Evolutionary conservation across 2,329 filamentous ascomycete genomes (phyloP).

Genomic region (Diplodia scrobiculata): DNA sequence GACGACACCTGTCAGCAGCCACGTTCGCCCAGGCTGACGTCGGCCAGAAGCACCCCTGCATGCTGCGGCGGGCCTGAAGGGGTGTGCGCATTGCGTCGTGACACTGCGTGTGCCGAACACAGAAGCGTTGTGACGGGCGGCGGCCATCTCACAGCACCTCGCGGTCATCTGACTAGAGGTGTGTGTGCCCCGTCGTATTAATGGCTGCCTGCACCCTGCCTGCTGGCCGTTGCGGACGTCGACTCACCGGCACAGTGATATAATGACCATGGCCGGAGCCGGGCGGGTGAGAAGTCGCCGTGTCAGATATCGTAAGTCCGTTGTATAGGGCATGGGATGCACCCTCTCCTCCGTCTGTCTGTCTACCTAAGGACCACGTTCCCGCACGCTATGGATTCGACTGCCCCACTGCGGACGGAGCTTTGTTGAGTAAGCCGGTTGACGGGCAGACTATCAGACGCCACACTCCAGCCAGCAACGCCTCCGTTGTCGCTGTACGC

Average conservation of each 20-base stretch:
- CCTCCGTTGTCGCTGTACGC: background rate
- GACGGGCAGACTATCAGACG: background rate
- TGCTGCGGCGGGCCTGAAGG: background rate
- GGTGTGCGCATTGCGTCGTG: slow-evolving; percentile 2
- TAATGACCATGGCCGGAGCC: slow-evolving; percentile 12
- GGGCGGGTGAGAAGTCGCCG: background rate
- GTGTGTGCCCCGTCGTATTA: background rate
- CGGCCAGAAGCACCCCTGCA: slow-evolving; percentile 3
- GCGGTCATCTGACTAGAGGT: slow-evolving; percentile 21
- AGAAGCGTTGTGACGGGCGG: slow-evolving; percentile 8
- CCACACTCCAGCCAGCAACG: background rate
- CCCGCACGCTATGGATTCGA: background rate
- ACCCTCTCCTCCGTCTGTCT: background rate
- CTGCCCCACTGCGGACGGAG: background rate
- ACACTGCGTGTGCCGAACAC: background rate
- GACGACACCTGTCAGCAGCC: slow-evolving; percentile 15
- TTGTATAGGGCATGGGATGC: background rate
- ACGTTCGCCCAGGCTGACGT: slow-evolving; percentile 8
- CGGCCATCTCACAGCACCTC: slow-evolving; percentile 23
- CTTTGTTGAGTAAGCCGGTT: background rate
- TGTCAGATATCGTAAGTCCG: background rate
- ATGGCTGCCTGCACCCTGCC: background rate
- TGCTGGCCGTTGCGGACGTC: background rate
- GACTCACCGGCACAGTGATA: background rate
- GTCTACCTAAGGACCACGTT: background rate